Conservation (phyloP, 108 stramenopile genomes). For the Discostella stelligeroides region DNA sequence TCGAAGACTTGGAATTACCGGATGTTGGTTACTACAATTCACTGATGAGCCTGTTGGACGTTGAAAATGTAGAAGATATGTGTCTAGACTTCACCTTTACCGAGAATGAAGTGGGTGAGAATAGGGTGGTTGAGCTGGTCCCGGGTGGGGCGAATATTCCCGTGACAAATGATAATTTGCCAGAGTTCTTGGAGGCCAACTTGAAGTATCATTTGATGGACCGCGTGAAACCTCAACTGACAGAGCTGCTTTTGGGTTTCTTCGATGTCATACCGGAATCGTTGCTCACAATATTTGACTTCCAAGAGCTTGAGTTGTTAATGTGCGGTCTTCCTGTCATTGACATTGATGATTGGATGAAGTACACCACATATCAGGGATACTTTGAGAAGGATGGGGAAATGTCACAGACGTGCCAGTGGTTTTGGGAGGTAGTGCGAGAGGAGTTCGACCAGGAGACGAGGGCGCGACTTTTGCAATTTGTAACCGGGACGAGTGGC, state of each 20-base stretch:
- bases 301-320: constrained; percentile 95
- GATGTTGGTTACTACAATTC: constrained; percentile 88
- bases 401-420: constrained; percentile 67
- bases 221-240: constrained; percentile 85
- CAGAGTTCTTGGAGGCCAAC: constrained; percentile 90
- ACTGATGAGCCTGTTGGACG: constrained; percentile 66
- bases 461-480: constrained; percentile 93
- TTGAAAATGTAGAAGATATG: constrained; percentile 79
- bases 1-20: constrained; percentile 87
- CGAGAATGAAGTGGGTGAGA: constrained; percentile 85
- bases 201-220: constrained; percentile 89
- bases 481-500: constrained; percentile 94
- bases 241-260: constrained; percentile 91
- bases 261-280: constrained; percentile 96
- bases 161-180: constrained; percentile 94
- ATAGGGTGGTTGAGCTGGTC: constrained; percentile 83
- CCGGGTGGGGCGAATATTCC: constrained; percentile 83
- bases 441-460: constrained; percentile 93
- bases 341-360: constrained; percentile 91
- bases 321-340: constrained; percentile 96
- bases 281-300: constrained; percentile 94
- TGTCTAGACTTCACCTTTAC: constrained; percentile 96
- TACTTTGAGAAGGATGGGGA: constrained; percentile 63
- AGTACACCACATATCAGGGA: constrained; percentile 88
- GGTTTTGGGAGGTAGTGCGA: constrained; percentile 96